Base-by-base conservation (phyloP, 1,139 yeast species). In the Insectozyma bohioensis region DNA sequence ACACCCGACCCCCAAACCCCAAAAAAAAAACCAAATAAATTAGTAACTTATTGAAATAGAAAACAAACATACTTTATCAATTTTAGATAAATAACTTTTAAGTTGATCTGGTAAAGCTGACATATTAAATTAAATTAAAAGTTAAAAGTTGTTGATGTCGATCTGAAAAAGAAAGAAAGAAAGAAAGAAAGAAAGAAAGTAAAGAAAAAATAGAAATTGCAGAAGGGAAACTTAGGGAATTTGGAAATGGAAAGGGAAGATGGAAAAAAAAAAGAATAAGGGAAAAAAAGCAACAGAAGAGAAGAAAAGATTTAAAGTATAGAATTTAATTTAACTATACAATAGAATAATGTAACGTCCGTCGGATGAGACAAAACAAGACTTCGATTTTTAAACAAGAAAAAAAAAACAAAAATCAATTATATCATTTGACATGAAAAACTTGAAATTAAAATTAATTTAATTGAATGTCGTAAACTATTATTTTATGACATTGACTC, bases 61-160 rank as follows among this genome's bases (percentile, higher is more conserved):
- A 12, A 21, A 12, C 6, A 11, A 35, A 60, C 66, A 23, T 57
- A 60, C 66, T 30, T 41, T 43, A 39, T 60, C 66, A 31, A 60
- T 54, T 32, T 54, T 49, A 13, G 56, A 35, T 38, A 60, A 58
- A 37, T 49, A 53, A 36, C 39, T 45, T 39, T 49, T 55, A 18
- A 50, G 54, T 49, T 52, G 60, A 27, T 42, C 49, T 37, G 57
- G 62, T 34, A 53, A 48, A 15, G 37, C 35, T 24, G 65, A 55
- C 61, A 57, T 57, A 30, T 10, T 25, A 12, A 26, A 20, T 20
- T 20, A 19, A 20, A 12, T 20, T 24, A 13, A 13, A 22, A n/a
- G 14, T n/a, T 12, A 10, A 19, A 4, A 15, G 20, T 7, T 11
- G 15, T 28, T 28, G 17, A 25, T 19, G n/a, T n/a, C n/a, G n/a